Base-by-base conservation (phyloP, 768 basidiomycete species). In the Cyclocybe cylindracea region DNA sequence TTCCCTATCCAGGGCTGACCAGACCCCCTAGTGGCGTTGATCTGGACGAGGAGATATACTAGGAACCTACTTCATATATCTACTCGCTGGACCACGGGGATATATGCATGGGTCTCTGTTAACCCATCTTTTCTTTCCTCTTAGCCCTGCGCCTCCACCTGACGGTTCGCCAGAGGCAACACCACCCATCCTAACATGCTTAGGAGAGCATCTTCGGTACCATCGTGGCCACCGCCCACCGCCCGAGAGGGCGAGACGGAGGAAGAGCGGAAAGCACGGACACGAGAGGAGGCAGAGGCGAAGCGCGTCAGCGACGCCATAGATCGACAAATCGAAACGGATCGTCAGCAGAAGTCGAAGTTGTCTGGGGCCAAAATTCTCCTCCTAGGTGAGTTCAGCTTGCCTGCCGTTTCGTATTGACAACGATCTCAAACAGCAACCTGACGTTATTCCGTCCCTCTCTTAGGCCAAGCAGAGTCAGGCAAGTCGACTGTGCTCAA, bases 401-500 rank as follows among this genome's bases (percentile, higher is more conserved):
- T 34, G 14, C 11, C 35, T 45, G 10, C 5, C 19, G 35, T 38
- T 24, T 24, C 24, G 5, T 5, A 24, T 24, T 24, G 24, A 24
- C 24, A 24, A 24, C 24, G 24, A 24, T 24, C 24, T 24, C 24
- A 5, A 24, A 14, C 10, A 11, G 13, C 11, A n/a, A 33, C 39
- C 48, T 49, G 13, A 34, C 41, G 48, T 43, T 31, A 32, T 18
- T 31, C 24, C 31, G 36, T 19, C 14, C 37, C 19, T 9, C 39
- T 39, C 41, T 31, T 53, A 85, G 84, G 85, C 43, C 85, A 85
- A 64, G 80, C 84, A 32, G 84, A 86, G 68, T 82, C 83, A 5
- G 85, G 85, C 31, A 86, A 87, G 62, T 84, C 83, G 0, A 86
- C 85, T 0, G 74, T 84, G 29, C 66, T 87, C 39, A 86, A 86